Conservation (phyloP, 345 rosid genomes). For the Physaria fendleri region DNA sequence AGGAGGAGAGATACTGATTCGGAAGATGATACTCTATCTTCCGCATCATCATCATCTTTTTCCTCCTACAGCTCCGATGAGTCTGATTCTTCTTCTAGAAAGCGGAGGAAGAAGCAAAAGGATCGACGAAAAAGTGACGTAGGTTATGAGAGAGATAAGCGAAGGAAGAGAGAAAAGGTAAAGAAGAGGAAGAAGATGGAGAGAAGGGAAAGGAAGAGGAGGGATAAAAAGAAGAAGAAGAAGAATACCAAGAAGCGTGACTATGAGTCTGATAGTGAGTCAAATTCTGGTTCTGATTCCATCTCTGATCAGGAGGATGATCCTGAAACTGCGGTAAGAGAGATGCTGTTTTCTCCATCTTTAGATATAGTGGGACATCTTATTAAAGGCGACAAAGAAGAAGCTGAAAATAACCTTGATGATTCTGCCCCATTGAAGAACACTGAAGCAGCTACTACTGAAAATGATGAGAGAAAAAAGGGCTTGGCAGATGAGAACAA, state of each 20-base stretch:
- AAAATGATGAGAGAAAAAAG: too few relatives aligned
- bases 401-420: slow-evolving; percentile 26
- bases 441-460: too few relatives aligned
- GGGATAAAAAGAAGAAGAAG: slow-evolving; percentile 38
- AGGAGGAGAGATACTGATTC: slow-evolving; percentile 35
- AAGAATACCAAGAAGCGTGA: slow-evolving; percentile 35
- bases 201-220: slow-evolving; percentile 37
- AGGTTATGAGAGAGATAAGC: slow-evolving; percentile 50
- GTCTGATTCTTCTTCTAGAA: slow-evolving; percentile 40
- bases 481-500: slow-evolving; percentile 27
- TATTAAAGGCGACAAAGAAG: slow-evolving; percentile 36
- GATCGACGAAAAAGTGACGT: slow-evolving; percentile 37
- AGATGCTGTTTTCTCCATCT: slow-evolving; percentile 47
- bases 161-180: slow-evolving; percentile 39
- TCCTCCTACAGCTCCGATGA: slow-evolving; percentile 38
- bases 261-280: slow-evolving; percentile 29
- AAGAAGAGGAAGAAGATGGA: slow-evolving; percentile 32
- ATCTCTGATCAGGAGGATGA: slow-evolving; percentile 33
- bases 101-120: slow-evolving; percentile 32
- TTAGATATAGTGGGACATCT: slow-evolving; percentile 55
- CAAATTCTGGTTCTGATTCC: slow-evolving; percentile 28
- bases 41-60: slow-evolving; percentile 28
- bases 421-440: slow-evolving; percentile 30
- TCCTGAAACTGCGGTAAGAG: slow-evolving; percentile 46
- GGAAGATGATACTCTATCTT: slow-evolving; percentile 30